Evolutionary conservation across 768 basidiomycete species (phyloP).

Genomic region (Calocybe gangraenosa): DNA sequence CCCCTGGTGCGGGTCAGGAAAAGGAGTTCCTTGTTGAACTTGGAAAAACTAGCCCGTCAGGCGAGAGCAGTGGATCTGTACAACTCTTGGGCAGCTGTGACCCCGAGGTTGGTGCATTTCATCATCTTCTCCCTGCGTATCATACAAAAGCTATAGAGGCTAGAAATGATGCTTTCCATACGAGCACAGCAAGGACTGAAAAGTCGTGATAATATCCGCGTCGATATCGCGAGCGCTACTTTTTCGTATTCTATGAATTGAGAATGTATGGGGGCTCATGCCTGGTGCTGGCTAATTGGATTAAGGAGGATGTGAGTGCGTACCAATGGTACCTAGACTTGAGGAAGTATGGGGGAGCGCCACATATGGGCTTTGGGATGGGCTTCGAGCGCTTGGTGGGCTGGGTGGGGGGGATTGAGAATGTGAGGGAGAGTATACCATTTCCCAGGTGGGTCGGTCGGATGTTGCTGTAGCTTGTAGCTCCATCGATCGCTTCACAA

Average conservation of each 20-base stretch:
- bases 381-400: slow-evolving; percentile 90
- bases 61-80: slow-evolving; percentile 19
- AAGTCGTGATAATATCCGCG: too few relatives aligned
- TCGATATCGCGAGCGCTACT: too few relatives aligned
- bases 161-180: too few relatives aligned
- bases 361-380: slow-evolving; percentile 94
- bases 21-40: slow-evolving; percentile 45
- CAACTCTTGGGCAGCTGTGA: slow-evolving; percentile 44
- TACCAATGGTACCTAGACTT: slow-evolving; percentile 80
- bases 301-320: slow-evolving; percentile 37
- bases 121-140: background rate
- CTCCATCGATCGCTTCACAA: background rate
- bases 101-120: slow-evolving; percentile 36
- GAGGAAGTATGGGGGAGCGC: slow-evolving; percentile 78
- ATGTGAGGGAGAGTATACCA: slow-evolving; percentile 88
- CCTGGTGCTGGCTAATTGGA: too few relatives aligned
- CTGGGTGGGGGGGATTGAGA: slow-evolving; percentile 84
- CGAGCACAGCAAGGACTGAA: too few relatives aligned
- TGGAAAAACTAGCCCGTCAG: slow-evolving; percentile 4
- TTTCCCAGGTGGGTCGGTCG: slow-evolving; percentile 88
- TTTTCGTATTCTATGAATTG: too few relatives aligned
- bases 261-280: too few relatives aligned
- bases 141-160: too few relatives aligned
- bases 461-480: slow-evolving; percentile 50
- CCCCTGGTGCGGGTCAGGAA: slow-evolving; percentile 41